Evolutionary conservation across 1,139 yeast genomes (phyloP).

Genomic region (Yarrowia galli): DNA sequence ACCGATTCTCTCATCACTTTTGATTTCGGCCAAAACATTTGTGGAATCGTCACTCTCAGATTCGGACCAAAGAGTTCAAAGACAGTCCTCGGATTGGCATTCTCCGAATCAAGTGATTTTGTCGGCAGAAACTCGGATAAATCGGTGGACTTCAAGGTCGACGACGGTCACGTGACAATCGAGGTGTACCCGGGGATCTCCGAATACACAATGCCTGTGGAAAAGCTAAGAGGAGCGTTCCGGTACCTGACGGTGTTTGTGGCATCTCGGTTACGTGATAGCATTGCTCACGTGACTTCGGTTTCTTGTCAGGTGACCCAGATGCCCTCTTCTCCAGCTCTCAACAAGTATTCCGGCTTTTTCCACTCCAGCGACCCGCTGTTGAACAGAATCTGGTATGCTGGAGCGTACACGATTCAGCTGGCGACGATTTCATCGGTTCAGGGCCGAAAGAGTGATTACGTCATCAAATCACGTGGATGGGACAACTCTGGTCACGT

Average conservation of each 20-base stretch:
- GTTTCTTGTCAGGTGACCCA: conserved; percentile 16
- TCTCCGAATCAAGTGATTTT: conserved; percentile 7
- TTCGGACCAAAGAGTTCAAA: conserved; percentile 10
- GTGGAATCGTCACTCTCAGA: conserved; percentile 9
- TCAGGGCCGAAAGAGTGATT: conserved; percentile 3
- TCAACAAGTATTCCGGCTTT: conserved; percentile 8
- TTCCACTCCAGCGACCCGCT: conserved; percentile 7
- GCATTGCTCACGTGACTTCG: neutral
- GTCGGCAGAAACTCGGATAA: conserved; percentile 25
- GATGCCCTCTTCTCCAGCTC: neutral
- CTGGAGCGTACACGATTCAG: conserved; percentile 29
- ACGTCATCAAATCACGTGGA: conserved; percentile 12
- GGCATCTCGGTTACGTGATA: neutral
- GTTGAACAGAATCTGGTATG: conserved; percentile 20
- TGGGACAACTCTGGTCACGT: conserved; percentile 30
- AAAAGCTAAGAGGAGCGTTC: conserved; percentile 19
- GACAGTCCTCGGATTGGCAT: neutral
- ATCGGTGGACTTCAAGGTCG: conserved; percentile 15
- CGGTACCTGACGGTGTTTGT: conserved; percentile 3
- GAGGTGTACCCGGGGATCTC: conserved; percentile 1
- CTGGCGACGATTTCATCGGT: conserved; percentile 4
- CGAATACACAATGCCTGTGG: conserved; percentile 17
- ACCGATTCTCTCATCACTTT: neutral
- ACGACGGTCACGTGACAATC: conserved; percentile 13
- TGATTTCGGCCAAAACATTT: conserved; percentile 17